Conservation (phyloP, 2,329 filamentous ascomycete species). For the Metarhizium rileyi region DNA sequence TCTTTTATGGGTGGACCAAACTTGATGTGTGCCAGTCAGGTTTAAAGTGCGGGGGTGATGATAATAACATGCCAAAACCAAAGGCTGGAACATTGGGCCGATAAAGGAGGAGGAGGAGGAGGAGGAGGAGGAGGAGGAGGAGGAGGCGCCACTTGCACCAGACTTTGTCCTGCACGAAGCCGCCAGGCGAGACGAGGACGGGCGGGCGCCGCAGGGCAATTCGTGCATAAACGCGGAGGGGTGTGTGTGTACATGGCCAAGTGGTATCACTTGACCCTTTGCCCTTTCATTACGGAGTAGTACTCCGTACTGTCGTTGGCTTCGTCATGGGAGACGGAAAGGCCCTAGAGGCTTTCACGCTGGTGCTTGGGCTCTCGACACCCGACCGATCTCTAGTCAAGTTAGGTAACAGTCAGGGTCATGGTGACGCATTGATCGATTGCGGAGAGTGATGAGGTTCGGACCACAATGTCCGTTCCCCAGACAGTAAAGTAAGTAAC, state of each 20-base stretch:
- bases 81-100: slow-evolving; percentile 2
- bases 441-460: not conserved
- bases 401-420: not conserved
- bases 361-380: not conserved
- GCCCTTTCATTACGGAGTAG: too few species aligned
- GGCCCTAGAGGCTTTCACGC: too few species aligned
- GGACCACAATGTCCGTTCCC: not conserved
- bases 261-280: too few species aligned
- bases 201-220: not conserved
- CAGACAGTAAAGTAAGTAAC: too few species aligned
- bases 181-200: too few species aligned
- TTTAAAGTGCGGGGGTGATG: slow-evolving; percentile 5
- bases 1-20: not conserved
- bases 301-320: too few species aligned
- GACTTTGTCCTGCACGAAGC: not conserved
- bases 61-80: not conserved
- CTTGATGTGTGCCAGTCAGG: not conserved
- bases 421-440: not conserved
- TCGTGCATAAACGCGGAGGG: not conserved
- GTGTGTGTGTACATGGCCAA: not conserved
- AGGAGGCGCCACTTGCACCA: slow-evolving; percentile 3
- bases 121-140: too few species aligned
- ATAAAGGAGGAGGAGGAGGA: too few species aligned
- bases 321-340: too few species aligned
- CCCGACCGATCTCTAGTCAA: not conserved